Evolutionary conservation across 495 filamentous ascomycete genomes (phyloP).

Genomic region (Venustampulla echinocandica): DNA sequence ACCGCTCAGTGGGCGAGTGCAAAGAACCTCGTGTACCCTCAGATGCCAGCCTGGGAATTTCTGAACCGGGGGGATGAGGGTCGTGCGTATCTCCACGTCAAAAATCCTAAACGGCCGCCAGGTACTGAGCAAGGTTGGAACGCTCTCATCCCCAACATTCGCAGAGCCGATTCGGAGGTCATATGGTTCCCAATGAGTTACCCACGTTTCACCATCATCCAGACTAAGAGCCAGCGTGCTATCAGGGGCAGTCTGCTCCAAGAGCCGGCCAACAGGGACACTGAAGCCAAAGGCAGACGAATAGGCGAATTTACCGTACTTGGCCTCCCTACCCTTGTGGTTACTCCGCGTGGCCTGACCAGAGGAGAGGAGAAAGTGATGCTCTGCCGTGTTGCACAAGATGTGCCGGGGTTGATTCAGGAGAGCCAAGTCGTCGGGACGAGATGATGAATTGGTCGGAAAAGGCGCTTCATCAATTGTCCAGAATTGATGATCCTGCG

Average conservation of each 20-base stretch:
- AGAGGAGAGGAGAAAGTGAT: too few species aligned
- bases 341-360: too few species aligned
- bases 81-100: neutral
- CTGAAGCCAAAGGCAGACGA: constrained; percentile 51
- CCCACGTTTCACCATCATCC: constrained; percentile 51
- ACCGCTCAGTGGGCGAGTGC: too few species aligned
- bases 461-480: constrained; percentile 38
- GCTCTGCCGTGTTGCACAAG: too few species aligned
- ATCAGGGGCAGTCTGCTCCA: constrained; percentile 49
- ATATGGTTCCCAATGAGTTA: too few species aligned
- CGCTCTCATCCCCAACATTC: too few species aligned
- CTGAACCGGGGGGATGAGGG: neutral
- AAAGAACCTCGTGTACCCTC: neutral
- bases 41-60: neutral
- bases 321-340: too few species aligned
- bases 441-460: too few species aligned
- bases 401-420: too few species aligned
- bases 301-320: constrained; percentile 56
- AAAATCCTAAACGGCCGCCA: neutral
- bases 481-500: constrained; percentile 49
- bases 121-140: too few species aligned
- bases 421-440: too few species aligned
- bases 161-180: too few species aligned
- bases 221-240: constrained; percentile 49
- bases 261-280: constrained; percentile 46